A percentile compares a stretch with the other conserved stretches of the same genome.
phyloP scores from a whole-genome alignment of 2,329 filamentous ascomycete species.

The Paramyrothecium roridum region DNA sequence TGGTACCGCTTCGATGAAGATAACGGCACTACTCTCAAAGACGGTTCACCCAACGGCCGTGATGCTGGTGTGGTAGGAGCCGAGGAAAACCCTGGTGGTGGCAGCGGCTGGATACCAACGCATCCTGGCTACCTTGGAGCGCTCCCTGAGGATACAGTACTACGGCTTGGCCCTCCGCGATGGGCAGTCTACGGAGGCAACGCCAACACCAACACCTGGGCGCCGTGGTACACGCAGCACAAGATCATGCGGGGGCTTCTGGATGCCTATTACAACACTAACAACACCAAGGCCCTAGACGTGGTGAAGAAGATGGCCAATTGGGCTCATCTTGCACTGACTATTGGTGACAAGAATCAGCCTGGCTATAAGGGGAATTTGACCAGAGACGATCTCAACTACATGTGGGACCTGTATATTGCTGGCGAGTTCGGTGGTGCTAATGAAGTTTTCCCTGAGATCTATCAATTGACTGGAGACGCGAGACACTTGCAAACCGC shows the following conservation, averaged over 20 bases:
- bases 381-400: constrained; percentile 27
- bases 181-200: constrained; percentile 26
- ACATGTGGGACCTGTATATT: constrained; percentile 30
- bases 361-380: constrained; percentile 24
- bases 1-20: constrained; percentile 16
- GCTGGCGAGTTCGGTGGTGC: constrained; percentile 26
- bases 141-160: constrained; percentile 25
- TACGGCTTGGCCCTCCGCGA: constrained; percentile 26
- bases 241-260: constrained; percentile 29
- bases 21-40: constrained; percentile 9
- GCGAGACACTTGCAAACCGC: constrained; percentile 21
- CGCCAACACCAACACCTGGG: constrained; percentile 24
- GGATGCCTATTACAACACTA: constrained; percentile 29
- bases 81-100: constrained; percentile 6
- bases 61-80: constrained; percentile 9
- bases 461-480: constrained; percentile 25
- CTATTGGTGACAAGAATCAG: constrained; percentile 27
- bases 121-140: constrained; percentile 26
- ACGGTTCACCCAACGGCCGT: constrained; percentile 12
- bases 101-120: constrained; percentile 22
- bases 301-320: constrained; percentile 26
- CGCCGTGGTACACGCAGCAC: constrained; percentile 29
- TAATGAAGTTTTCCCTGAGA: constrained; percentile 28
- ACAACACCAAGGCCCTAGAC: constrained; percentile 22
- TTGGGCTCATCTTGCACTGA: constrained; percentile 28